These are phyloP conservation scores for Botrytis medusae DNA, from an alignment of 2,329 filamentous ascomycete species.

Conservation along the genomic window DNA sequence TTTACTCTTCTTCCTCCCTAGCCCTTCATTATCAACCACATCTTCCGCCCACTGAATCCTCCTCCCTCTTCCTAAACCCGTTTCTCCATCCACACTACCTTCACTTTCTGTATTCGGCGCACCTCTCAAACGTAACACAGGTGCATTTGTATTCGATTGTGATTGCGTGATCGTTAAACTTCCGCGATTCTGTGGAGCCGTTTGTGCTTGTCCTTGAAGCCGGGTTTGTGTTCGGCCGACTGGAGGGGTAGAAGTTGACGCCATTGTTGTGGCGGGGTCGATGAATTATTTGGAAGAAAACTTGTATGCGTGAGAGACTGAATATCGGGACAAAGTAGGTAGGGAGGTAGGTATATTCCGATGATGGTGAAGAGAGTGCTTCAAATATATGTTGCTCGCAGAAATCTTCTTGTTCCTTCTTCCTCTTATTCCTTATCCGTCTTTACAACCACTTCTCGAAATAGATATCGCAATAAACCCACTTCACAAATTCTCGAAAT, in stretches of 20 bases:
- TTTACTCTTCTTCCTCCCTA: conserved; percentile 94
- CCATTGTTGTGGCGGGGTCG: neutral
- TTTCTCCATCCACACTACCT: conserved; percentile 8
- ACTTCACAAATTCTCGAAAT: neutral
- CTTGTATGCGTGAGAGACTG: neutral
- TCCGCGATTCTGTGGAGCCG: neutral
- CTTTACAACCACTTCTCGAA: neutral
- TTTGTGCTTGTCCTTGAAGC: neutral
- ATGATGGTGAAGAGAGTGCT: neutral
- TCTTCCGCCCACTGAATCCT: conserved; percentile 90
- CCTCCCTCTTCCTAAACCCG: conserved; percentile 41
- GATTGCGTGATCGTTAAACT: neutral
- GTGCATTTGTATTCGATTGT: conserved; percentile 16
- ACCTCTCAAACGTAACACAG: conserved; percentile 38
- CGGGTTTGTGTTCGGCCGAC: neutral
- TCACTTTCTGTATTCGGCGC: conserved; percentile 26
- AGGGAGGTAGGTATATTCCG: neutral
- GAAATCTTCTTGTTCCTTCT: neutral
- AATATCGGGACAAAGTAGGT: neutral
- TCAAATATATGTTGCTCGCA: neutral
- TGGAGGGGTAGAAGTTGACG: neutral
- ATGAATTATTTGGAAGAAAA: neutral
- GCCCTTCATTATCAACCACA: conserved; percentile 91
- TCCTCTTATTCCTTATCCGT: neutral
- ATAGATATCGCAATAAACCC: neutral